A percentile compares a stretch with the other conserved stretches of the same genome.
Conservation (phyloP, 768 basidiomycete genomes). For the Polyporus arcularius region DNA sequence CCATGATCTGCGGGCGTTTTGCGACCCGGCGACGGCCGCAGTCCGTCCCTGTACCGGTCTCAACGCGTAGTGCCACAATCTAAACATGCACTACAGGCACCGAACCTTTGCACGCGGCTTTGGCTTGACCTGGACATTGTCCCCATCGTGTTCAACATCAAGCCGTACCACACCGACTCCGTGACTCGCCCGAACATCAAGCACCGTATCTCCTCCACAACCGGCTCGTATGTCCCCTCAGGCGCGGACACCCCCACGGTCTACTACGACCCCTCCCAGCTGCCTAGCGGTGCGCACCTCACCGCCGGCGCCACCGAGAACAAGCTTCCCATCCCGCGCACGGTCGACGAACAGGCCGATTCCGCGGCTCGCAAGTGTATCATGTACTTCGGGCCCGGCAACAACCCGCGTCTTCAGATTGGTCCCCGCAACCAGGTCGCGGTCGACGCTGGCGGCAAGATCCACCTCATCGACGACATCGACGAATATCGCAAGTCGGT, state of each 20-base stretch:
- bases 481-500: slow-evolving; percentile 77
- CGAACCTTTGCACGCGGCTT: slow-evolving; percentile 82
- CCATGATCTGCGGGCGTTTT: background rate
- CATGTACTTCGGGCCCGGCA: slow-evolving; percentile 80
- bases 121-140: slow-evolving; percentile 86
- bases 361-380: slow-evolving; percentile 83
- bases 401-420: slow-evolving; percentile 82
- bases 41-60: background rate
- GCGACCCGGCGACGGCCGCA: background rate
- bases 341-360: slow-evolving; percentile 83
- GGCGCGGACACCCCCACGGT: slow-evolving; percentile 77
- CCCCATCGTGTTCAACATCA: slow-evolving; percentile 85
- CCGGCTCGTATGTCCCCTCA: slow-evolving; percentile 76
- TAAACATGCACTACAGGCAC: slow-evolving; percentile 45
- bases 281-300: slow-evolving; percentile 39
- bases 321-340: slow-evolving; percentile 72
- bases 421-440: slow-evolving; percentile 85
- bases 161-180: slow-evolving; percentile 79
- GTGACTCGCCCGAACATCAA: slow-evolving; percentile 78
- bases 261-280: slow-evolving; percentile 58
- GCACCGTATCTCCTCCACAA: slow-evolving; percentile 79
- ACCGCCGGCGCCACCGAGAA: slow-evolving; percentile 48
- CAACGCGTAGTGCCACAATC: slow-evolving; percentile 1
- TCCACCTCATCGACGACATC: slow-evolving; percentile 83
- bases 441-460: slow-evolving; percentile 85